Percentiles rank a stretch among this genome's conserved stretches.
These are phyloP conservation scores for Ballota nigra DNA, from an alignment of 257 asterid genomes.

Conservation along the genomic window DNA sequence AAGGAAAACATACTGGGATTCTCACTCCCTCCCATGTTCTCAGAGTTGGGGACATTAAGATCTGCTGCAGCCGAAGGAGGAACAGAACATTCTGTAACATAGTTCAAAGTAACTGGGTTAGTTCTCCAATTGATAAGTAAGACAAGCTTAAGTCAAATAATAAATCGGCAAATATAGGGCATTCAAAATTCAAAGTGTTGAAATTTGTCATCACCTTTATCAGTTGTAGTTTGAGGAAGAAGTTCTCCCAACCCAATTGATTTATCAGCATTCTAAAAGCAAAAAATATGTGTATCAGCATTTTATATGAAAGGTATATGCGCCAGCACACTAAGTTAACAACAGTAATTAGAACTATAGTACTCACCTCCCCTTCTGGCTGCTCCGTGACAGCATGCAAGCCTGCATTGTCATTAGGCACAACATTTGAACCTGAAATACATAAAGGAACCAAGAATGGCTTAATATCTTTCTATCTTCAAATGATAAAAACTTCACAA, in stretches of 20 bases:
- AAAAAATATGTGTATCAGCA: too few species aligned
- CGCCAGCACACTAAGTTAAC: background rate
- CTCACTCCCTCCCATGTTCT: constrained; percentile 29
- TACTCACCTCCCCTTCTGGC: constrained; percentile 51
- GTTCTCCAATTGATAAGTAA: too few species aligned
- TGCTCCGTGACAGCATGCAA: constrained; percentile 38
- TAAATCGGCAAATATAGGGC: too few species aligned
- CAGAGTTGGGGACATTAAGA: constrained; percentile 18
- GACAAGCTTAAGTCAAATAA: too few species aligned
- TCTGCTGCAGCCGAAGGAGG: too few species aligned
- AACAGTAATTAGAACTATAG: constrained; percentile 9
- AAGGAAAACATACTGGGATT: constrained; percentile 24
- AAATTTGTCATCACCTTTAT: constrained; percentile 30
- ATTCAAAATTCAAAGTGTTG: constrained; percentile 14
- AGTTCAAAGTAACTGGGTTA: too few species aligned
- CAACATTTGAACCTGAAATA: too few species aligned
- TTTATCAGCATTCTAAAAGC: too few species aligned
- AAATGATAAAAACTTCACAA: background rate
- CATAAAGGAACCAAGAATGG: too few species aligned
- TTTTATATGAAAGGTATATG: too few species aligned
- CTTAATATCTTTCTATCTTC: background rate
- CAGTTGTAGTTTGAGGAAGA: constrained; percentile 34
- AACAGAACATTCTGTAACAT: too few species aligned
- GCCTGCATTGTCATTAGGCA: constrained; percentile 30
- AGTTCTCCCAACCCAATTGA: too few species aligned